These are phyloP conservation scores for Penicillium soppii DNA, from an alignment of 495 filamentous ascomycete genomes.

Conservation along the genomic window DNA sequence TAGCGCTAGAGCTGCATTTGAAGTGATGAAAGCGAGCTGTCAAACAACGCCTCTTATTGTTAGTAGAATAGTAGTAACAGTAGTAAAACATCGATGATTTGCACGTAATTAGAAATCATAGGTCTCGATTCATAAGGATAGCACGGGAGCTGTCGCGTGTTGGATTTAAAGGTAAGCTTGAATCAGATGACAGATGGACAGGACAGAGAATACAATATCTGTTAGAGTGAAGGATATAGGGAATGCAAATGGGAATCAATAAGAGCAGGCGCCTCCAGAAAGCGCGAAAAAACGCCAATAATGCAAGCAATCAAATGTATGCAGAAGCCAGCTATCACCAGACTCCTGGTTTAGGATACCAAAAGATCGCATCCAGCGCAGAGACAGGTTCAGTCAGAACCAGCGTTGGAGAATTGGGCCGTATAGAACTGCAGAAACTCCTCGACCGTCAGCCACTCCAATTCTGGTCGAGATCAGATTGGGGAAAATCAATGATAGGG, in stretches of 20 bases:
- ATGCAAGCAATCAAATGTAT: constrained; percentile 20
- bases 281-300: constrained; percentile 21
- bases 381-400: constrained; percentile 26
- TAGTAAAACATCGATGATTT: too few species aligned
- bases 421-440: constrained; percentile 49
- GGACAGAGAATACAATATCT: not conserved
- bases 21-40: not conserved
- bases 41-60: too few species aligned
- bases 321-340: not conserved
- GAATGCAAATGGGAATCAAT: constrained; percentile 15
- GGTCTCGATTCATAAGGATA: too few species aligned
- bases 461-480: constrained; percentile 3
- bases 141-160: too few species aligned
- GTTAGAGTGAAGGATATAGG: not conserved
- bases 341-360: not conserved
- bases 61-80: too few species aligned
- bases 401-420: constrained; percentile 42
- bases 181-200: too few species aligned
- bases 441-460: constrained; percentile 29
- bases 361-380: not conserved
- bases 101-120: too few species aligned
- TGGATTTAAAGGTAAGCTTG: too few species aligned
- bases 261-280: constrained; percentile 9
- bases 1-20: not conserved
- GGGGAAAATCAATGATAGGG: not conserved